These are phyloP conservation scores for Aurinia saxatilis DNA, from an alignment of 345 rosid species.

Conservation along the genomic window DNA sequence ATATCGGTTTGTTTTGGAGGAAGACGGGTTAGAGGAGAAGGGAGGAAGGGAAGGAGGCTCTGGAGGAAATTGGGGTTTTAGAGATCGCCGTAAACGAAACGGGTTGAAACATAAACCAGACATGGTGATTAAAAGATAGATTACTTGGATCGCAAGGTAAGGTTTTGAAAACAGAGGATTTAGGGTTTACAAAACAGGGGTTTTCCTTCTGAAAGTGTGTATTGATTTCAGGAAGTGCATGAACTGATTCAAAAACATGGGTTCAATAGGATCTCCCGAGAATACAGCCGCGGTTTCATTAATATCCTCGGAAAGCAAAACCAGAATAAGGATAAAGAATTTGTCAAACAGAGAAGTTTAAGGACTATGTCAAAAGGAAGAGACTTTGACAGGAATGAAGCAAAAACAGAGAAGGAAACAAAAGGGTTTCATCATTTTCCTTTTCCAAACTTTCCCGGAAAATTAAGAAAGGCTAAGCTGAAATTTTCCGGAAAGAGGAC, in stretches of 20 bases:
- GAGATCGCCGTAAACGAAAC: constrained; percentile 52
- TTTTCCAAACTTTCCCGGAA: constrained; percentile 19
- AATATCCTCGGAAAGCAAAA: constrained; percentile 21
- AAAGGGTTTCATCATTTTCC: constrained; percentile 28
- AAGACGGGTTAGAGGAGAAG: constrained; percentile 38
- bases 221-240: constrained; percentile 93
- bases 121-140: constrained; percentile 31
- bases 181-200: constrained; percentile 33
- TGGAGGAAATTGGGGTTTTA: constrained; percentile 35
- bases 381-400: constrained; percentile 15
- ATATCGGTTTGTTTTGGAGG: constrained; percentile 37
- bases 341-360: not conserved
- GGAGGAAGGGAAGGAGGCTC: not conserved
- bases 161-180: not conserved
- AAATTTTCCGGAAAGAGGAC: constrained; percentile 16
- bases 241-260: constrained; percentile 95
- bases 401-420: constrained; percentile 19
- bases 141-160: constrained; percentile 16
- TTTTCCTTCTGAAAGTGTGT: constrained; percentile 85
- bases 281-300: constrained; percentile 45
- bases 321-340: constrained; percentile 16
- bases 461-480: not conserved
- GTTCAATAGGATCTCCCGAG: constrained; percentile 31
- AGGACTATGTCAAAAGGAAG: constrained; percentile 21
- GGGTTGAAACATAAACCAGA: constrained; percentile 68